Base-by-base conservation (phyloP, 192 early-diverging fungal genomes). In the Linnemannia zychae region DNA sequence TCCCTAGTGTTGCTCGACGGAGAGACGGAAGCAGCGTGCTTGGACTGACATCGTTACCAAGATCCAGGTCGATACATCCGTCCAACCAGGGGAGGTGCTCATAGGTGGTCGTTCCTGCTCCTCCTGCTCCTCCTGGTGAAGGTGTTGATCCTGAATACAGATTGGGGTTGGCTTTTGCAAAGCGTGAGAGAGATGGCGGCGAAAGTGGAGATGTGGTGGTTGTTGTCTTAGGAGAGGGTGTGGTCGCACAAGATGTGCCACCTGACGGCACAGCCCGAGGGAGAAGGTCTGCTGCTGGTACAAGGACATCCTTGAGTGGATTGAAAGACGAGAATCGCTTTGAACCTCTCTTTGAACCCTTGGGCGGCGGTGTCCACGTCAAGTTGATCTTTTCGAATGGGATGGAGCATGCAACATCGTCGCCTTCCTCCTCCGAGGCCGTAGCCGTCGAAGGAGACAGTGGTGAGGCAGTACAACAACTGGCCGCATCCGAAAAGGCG, bases 381-480 rank as follows among this genome's bases (percentile, higher is more conserved):
- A 85, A 66, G 65, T 85, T 79, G 68, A 85, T 85, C 78, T 85
- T 85, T 34, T 85, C 83, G 37, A 85, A 85, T 28, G 76, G 66
- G 16, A 84, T 78, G 1, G 81, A 78, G 47, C 76, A 60, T n/a
- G 36, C 76, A 4, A 66, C 33, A 24, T 78, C 76, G 40, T 44
- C 40, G 4, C 40, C 40, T 44, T 44, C 57, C 46, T 74, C 16
- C 15, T 74, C 78, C 18, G 69, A 72, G 9, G 71, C 71, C 4
- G 57, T 4, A 15, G 63, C 65, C 1, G 40, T 44, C 40, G 77
- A 79, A 4, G 71, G 63, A 2, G 78, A 73, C 38, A 73, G 53
- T 31, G 75, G 78, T 18, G 81, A 84, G 18, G 76, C 37, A 1
- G 81, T 78, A 72, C 75, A 84, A 33, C 76, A 84, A 31, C 81